Base-by-base conservation (phyloP, 2,329 filamentous ascomycete genomes). In the Trichoderma arundinaceum region DNA sequence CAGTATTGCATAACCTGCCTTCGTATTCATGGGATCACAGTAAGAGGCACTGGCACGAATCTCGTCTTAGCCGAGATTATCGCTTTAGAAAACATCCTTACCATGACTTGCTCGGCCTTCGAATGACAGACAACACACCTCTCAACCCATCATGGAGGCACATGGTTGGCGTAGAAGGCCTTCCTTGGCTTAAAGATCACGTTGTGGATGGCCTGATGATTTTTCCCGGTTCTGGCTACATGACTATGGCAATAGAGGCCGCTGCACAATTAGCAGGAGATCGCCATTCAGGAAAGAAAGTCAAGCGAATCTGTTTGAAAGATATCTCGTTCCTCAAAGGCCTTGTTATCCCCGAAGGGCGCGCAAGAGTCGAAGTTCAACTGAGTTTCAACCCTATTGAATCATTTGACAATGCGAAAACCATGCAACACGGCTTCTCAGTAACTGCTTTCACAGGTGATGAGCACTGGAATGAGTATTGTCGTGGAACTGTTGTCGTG, bases 161-260 rank as follows among this genome's bases (percentile, higher is more conserved):
- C 51, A 38, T 70, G 19, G 48, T 74, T 3, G 52, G 67, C 17
- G 28, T 71, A 2, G 65, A 65, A 2, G 69, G 68, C 15, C 62
- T 72, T 8, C 65, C 71, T 7, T 82, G 79, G 81, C 66, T 82
- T 1, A 56, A 62, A 4, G 51, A 80, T 59, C 78, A 83, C 54
- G 56, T 68, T 10, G 58, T 71, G n/a, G 75, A 80, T 59, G 78
- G 82, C 57, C 44, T 67, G 8, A 71, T 77, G 41, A 73, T 85
- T 10, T 85, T 83, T 53, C 83, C 83, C 2, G 82, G 80, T 2
- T 77, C 83, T 1, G 83, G 82, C 1, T 82, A 83, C 75, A 71
- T 82, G 1, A 71, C 76, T 10, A 84, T 84, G 82, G 81, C 76
- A 0, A 68, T 84, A 2, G 81, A 84, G 68, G 82, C 77, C 1